Percentiles rank a stretch among this genome's conserved stretches.
phyloP scores from a whole-genome alignment of 306 rosid genomes.

The Cicer judaicum region DNA sequence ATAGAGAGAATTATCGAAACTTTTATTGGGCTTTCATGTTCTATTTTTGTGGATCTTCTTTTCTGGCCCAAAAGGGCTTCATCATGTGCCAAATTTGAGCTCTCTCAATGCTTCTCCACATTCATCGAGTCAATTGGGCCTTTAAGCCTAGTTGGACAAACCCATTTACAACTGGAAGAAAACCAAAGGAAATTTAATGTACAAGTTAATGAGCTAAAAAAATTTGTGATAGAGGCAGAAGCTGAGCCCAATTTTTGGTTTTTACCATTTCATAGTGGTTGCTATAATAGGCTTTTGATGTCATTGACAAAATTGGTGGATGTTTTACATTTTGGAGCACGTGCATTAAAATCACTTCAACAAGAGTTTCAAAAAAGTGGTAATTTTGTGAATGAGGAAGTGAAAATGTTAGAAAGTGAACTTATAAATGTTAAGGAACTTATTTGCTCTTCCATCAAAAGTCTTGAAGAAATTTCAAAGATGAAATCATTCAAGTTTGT shows the following conservation, averaged over 20 bases:
- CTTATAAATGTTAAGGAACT: constrained; percentile 56
- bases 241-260: constrained; percentile 78
- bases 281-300: constrained; percentile 51
- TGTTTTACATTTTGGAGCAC: constrained; percentile 51
- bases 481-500: constrained; percentile 51
- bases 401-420: constrained; percentile 47
- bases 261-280: constrained; percentile 55
- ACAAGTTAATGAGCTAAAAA: constrained; percentile 49
- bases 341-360: constrained; percentile 49
- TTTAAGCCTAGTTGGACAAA: constrained; percentile 38
- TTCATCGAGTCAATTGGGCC: constrained; percentile 52
- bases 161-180: constrained; percentile 43
- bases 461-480: constrained; percentile 43
- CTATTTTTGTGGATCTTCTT: constrained; percentile 59
- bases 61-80: constrained; percentile 69
- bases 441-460: constrained; percentile 44
- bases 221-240: constrained; percentile 63
- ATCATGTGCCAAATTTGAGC: constrained; percentile 50
- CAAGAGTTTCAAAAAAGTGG: constrained; percentile 47
- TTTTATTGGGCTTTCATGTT: constrained; percentile 62
- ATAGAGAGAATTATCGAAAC: constrained; percentile 65
- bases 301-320: constrained; percentile 59
- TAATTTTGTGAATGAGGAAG: constrained; percentile 44
- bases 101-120: constrained; percentile 51
- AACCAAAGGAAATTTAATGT: constrained; percentile 42